These are phyloP conservation scores for Fragilaria crotonensis DNA, from an alignment of 108 stramenopile genomes.

Conservation along the genomic window DNA sequence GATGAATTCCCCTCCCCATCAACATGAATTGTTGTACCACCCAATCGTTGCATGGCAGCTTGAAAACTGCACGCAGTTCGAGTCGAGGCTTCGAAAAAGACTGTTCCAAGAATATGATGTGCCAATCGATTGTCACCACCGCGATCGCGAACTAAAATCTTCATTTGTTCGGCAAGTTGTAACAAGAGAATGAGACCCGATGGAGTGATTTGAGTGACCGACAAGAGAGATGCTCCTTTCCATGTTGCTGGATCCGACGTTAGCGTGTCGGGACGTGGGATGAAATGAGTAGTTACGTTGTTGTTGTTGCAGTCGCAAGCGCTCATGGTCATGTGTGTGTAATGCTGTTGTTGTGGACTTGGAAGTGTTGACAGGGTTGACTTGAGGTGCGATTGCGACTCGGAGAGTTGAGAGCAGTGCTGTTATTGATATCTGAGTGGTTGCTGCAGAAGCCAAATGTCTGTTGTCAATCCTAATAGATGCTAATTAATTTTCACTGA, in stretches of 20 bases:
- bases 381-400: too few relatives aligned
- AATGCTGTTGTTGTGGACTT: too few relatives aligned
- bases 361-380: too few relatives aligned
- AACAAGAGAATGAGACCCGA: conserved; percentile 41
- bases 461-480: too few relatives aligned
- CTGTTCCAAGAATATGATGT: conserved; percentile 57
- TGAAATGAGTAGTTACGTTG: neutral
- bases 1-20: conserved; percentile 52
- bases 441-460: too few relatives aligned
- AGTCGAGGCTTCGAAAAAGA: conserved; percentile 96
- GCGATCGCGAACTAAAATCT: conserved; percentile 31
- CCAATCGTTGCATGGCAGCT: conserved; percentile 90
- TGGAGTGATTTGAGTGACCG: conserved; percentile 56
- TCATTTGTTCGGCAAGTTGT: conserved; percentile 38
- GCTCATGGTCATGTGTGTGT: too few relatives aligned
- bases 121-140: conserved; percentile 41
- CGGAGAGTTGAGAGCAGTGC: too few relatives aligned
- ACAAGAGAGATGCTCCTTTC: conserved; percentile 36
- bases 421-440: too few relatives aligned
- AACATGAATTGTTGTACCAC: conserved; percentile 81
- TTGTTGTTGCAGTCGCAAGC: too few relatives aligned
- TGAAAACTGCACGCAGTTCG: conserved; percentile 94
- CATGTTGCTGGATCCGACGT: conserved; percentile 38
- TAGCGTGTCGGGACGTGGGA: neutral
- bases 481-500: too few relatives aligned